A percentile compares a stretch with the other conserved stretches of the same genome.
Evolutionary conservation across 2,329 filamentous ascomycete species (phyloP).

Genomic region (Epichloe gansuensis): DNA sequence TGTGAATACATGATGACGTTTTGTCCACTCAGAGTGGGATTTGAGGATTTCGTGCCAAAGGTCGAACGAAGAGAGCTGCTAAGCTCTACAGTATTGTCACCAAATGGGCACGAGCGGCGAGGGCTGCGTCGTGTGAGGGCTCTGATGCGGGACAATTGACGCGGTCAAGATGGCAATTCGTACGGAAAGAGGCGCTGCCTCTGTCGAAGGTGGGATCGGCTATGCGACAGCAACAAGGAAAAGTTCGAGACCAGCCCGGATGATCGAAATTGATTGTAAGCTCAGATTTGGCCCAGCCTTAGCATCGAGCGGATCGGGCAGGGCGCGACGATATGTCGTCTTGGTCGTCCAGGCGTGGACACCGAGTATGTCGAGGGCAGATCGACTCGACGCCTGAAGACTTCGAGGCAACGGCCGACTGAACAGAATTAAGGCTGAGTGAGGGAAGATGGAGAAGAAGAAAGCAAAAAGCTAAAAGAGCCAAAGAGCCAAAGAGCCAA

Average conservation of each 20-base stretch:
- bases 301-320: slow-evolving; percentile 33
- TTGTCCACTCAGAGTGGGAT: slow-evolving; percentile 9
- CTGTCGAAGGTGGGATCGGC: slow-evolving; percentile 4
- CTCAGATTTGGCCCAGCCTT: slow-evolving; percentile 25
- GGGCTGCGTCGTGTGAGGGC: not conserved
- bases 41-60: not conserved
- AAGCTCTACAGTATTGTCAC: not conserved
- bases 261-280: slow-evolving; percentile 17
- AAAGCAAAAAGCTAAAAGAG: slow-evolving; percentile 9
- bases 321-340: slow-evolving; percentile 11
- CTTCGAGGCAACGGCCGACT: not conserved
- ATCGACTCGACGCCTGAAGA: slow-evolving; percentile 13
- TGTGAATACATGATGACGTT: slow-evolving; percentile 58
- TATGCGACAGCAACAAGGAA: slow-evolving; percentile 14
- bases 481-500: slow-evolving; percentile 11
- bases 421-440: slow-evolving; percentile 1
- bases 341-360: slow-evolving; percentile 28
- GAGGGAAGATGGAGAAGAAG: not conserved
- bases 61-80: not conserved
- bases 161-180: not conserved
- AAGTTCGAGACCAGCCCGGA: slow-evolving; percentile 37
- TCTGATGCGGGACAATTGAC: not conserved
- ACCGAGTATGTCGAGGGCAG: slow-evolving; percentile 9
- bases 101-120: not conserved
- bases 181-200: slow-evolving; percentile 23